Evolutionary conservation across 768 basidiomycete species (phyloP), one percentile per base, ranked within the genome.

Genomic region (Suillus weaverae): DNA sequence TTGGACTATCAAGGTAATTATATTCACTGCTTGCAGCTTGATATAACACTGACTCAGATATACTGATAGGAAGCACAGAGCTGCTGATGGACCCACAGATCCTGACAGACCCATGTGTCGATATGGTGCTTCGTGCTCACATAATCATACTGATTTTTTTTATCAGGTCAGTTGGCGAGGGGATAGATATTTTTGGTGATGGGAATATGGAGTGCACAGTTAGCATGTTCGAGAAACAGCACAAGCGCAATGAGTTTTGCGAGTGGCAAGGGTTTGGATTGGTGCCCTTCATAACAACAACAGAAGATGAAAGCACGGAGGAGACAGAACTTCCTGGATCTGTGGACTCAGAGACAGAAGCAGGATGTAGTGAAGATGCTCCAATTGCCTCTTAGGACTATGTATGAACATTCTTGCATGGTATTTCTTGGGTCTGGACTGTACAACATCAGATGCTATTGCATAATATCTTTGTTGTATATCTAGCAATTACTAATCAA

Each of bases 1-100:
- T 64, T 63, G 0, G 63, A 68, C n/a, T 66, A 66, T 43, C 64
- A 67, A 59, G 66, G 61, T 65, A 51, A 48, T 13, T 48, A 6
- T 41, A 10, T 14, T 41, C 11, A 5, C 8, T 48, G 8, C 3
- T 30, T 2, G n/a, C 5, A 7, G 20, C 41, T 32, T 3, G 41
- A n/a, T 43, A 38, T 18, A 61, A 0, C 14, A 1, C 35, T 60
- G 35, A 43, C 18, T 14, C 7, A 0, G 18, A 60, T 18, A 30
- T 43, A 2, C 4, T 4, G 5, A 32, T 32, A 61, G 60, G 60
- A 30, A 43, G 60, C 5, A 61, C 30, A 32, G 30, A 32, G 35
- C 16, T 61, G 5, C 60, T 61, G n/a, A 38, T 11, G 6, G 39
- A 60, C 60, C 60, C n/a, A 18, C 57, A 60, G 22, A 33, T 60